A percentile compares a stretch with the other conserved stretches of the same genome.
Conservation (phyloP, 1,284 basidiomycete species). For the Fistulinella cinereoalba region DNA sequence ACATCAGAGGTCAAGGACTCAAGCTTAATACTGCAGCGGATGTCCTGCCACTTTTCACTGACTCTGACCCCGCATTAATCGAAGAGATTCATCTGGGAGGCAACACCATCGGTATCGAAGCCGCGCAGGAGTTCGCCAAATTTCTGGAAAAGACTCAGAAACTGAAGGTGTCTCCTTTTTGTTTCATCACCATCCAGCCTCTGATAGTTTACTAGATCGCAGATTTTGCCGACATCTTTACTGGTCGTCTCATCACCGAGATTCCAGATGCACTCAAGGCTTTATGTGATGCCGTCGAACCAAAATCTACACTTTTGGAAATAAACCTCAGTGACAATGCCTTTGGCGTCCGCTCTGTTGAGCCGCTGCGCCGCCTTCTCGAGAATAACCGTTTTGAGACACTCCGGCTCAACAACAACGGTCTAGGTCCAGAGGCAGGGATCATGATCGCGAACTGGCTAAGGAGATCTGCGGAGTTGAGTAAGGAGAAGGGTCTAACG, state of each 20-base stretch:
- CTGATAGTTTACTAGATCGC: conserved; percentile 61
- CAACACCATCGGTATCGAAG: conserved; percentile 95
- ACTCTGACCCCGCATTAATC: conserved; percentile 62
- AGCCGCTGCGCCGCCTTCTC: conserved; percentile 91
- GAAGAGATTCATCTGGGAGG: conserved; percentile 94
- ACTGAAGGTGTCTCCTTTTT: conserved; percentile 57
- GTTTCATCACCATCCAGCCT: conserved; percentile 3
- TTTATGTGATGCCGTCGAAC: conserved; percentile 84
- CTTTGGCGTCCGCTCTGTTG: conserved; percentile 93
- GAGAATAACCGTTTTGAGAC: conserved; percentile 74
- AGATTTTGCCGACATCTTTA: conserved; percentile 98
- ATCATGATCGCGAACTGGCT: conserved; percentile 85
- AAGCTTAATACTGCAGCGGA: conserved; percentile 83
- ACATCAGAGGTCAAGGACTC: conserved; percentile 42
- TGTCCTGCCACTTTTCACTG: conserved; percentile 74
- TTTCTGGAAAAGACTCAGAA: conserved; percentile 70
- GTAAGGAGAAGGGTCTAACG: conserved; percentile 61
- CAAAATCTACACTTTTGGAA: conserved; percentile 79
- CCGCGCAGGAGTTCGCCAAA: conserved; percentile 82
- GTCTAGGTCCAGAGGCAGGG: conserved; percentile 92
- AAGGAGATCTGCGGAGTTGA: conserved; percentile 70
- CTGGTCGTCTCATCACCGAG: conserved; percentile 92
- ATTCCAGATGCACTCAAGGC: conserved; percentile 89
- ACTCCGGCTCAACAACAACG: conserved; percentile 95
- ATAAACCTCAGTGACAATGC: conserved; percentile 96